phyloP scores from a whole-genome alignment of 306 rosid species.

The Dryas octopetala region DNA sequence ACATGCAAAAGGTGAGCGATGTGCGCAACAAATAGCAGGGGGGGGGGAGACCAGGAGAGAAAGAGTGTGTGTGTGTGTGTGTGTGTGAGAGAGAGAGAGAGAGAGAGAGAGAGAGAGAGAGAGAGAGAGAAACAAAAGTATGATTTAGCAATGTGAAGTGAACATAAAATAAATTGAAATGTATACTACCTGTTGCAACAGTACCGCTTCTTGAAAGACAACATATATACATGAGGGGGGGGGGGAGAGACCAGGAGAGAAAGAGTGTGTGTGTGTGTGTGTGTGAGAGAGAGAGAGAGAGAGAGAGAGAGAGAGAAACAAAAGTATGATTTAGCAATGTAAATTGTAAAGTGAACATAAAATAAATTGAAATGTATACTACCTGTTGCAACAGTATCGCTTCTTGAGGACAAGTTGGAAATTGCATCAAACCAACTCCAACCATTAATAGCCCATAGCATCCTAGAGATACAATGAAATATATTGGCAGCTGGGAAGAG shows the following conservation, averaged over 20 bases:
- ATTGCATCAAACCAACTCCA: slow-evolving; percentile 81
- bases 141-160: not conserved
- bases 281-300: not conserved
- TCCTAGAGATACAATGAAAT: slow-evolving; percentile 76
- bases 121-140: too few relatives aligned
- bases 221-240: too few relatives aligned
- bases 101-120: too few relatives aligned
- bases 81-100: too few relatives aligned
- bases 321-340: not conserved
- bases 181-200: slow-evolving; percentile 60
- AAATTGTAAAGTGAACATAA: not conserved
- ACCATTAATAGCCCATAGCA: slow-evolving; percentile 93
- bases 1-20: not conserved
- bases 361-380: slow-evolving; percentile 11
- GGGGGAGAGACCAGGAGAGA: too few relatives aligned
- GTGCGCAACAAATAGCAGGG: too few relatives aligned
- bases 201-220: slow-evolving; percentile 48
- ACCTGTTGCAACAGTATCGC: slow-evolving; percentile 71
- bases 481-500: slow-evolving; percentile 69
- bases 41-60: too few relatives aligned
- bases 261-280: not conserved
- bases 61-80: too few relatives aligned
- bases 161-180: slow-evolving; percentile 5
- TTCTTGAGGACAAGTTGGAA: slow-evolving; percentile 87
- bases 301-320: not conserved